A percentile compares a stretch with the other conserved stretches of the same genome.
Conservation (phyloP, 2,329 filamentous ascomycete genomes). For the Xylaria sp. region DNA sequence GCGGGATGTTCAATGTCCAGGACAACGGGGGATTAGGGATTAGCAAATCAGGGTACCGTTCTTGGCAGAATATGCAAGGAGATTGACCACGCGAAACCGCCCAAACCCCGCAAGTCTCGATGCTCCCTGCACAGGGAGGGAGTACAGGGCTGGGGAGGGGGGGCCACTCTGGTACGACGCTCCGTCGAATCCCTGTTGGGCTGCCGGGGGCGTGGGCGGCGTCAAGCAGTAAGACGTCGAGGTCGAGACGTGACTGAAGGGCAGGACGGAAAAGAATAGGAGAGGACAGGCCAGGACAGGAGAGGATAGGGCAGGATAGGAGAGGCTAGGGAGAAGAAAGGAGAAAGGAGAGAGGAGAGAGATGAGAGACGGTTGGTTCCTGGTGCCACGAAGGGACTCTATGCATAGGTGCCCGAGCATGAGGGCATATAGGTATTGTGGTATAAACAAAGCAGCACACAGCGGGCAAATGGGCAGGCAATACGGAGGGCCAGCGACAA, state of each 20-base stretch:
- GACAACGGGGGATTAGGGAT: constrained; percentile 21
- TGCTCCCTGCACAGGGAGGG: constrained; percentile 10
- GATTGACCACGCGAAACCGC: constrained; percentile 34
- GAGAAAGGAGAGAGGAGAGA: background rate
- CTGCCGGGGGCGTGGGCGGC: constrained; percentile 22
- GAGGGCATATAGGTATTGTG: background rate
- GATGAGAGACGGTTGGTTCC: constrained; percentile 22
- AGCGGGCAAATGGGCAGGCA: background rate
- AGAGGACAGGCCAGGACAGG: constrained; percentile 14
- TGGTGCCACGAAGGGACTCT: constrained; percentile 35
- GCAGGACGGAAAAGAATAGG: constrained; percentile 15
- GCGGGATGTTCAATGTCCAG: constrained; percentile 35
- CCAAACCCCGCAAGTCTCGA: constrained; percentile 37
- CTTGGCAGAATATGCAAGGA: constrained; percentile 39
- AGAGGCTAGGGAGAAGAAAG: background rate
- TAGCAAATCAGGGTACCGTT: constrained; percentile 38
- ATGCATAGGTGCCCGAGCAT: constrained; percentile 40
- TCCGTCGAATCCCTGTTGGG: constrained; percentile 30
- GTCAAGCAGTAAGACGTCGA: background rate
- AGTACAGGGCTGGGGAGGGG: constrained; percentile 29
- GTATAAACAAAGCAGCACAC: background rate
- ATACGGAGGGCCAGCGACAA: background rate
- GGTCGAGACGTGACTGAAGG: constrained; percentile 6
- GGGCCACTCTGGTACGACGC: constrained; percentile 34
- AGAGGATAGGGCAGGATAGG: background rate